Percentiles rank a stretch among this genome's conserved stretches.
These are phyloP conservation scores for Heliamphora pulchella DNA, from an alignment of 179 eudicot genomes.

Conservation along the genomic window DNA sequence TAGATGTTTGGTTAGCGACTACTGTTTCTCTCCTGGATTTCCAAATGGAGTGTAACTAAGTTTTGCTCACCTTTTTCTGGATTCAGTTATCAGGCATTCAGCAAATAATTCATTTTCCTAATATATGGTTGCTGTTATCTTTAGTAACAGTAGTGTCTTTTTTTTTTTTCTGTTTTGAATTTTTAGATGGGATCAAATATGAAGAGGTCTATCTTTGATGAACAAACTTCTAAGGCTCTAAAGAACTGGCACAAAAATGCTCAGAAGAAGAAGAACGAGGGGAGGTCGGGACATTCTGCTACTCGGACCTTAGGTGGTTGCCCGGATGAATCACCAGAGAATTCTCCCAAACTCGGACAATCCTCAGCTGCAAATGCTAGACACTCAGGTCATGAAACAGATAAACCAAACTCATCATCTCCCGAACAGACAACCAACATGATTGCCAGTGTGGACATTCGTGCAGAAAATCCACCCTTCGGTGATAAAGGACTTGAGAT, in stretches of 20 bases:
- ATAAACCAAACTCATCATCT: too few relatives aligned
- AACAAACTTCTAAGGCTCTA: slow-evolving; percentile 29
- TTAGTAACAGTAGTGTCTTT: not conserved
- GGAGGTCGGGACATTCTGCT: not conserved
- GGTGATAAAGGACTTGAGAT: not conserved
- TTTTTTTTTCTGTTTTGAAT: not conserved
- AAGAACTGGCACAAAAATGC: slow-evolving; percentile 25
- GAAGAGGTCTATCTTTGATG: slow-evolving; percentile 29
- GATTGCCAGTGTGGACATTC: slow-evolving; percentile 26
- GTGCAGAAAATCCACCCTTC: not conserved
- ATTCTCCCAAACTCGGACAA: slow-evolving; percentile 7
- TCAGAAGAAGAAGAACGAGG: slow-evolving; percentile 19
- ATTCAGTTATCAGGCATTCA: too few relatives aligned
- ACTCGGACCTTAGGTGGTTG: slow-evolving; percentile 24
- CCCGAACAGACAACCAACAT: slow-evolving; percentile 13
- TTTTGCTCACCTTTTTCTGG: too few relatives aligned
- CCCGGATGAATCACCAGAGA: slow-evolving; percentile 19
- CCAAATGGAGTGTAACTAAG: too few relatives aligned
- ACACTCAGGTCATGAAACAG: too few relatives aligned
- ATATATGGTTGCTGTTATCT: too few relatives aligned
- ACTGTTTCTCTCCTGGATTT: too few relatives aligned
- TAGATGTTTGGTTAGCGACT: too few relatives aligned
- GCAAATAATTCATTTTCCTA: too few relatives aligned
- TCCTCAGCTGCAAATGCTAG: not conserved
- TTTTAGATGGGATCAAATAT: slow-evolving; percentile 30